Percentiles rank a stretch among this genome's conserved stretches.
These are phyloP conservation scores for Parathielavia hyrcaniae DNA, from an alignment of 495 filamentous ascomycete species.

Conservation along the genomic window DNA sequence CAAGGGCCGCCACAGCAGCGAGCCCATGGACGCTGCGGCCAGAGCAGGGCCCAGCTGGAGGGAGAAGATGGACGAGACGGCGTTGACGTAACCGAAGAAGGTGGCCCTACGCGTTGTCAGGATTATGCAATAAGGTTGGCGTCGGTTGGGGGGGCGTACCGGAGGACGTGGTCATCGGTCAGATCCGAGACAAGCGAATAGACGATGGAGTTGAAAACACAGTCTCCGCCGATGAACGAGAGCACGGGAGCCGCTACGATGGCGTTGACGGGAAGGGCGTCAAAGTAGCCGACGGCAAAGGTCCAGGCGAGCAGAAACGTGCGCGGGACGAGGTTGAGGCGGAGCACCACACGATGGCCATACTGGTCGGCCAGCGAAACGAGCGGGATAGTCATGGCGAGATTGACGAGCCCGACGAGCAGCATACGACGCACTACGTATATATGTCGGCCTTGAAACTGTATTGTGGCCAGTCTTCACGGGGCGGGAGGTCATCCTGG, in stretches of 20 bases:
- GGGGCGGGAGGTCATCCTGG: conserved; percentile 7
- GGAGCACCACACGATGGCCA: conserved; percentile 34
- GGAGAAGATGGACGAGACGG: conserved; percentile 37
- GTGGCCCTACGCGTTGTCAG: too few relatives aligned
- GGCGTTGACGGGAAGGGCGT: conserved; percentile 34
- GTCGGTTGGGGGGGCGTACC: conserved; percentile 25
- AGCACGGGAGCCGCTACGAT: conserved; percentile 34
- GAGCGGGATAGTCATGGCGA: conserved; percentile 44
- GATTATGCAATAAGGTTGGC: too few relatives aligned
- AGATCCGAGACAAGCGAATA: conserved; percentile 39
- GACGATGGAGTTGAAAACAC: conserved; percentile 43
- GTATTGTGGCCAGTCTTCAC: conserved; percentile 13
- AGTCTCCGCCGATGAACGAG: conserved; percentile 42
- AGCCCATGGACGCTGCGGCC: conserved; percentile 39
- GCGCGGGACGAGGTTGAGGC: conserved; percentile 38
- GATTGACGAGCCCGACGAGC: conserved; percentile 39
- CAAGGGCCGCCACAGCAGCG: conserved; percentile 37
- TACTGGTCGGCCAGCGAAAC: conserved; percentile 38
- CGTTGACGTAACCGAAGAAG: conserved; percentile 42
- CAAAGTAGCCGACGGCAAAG: conserved; percentile 37
- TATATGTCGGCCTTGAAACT: conserved; percentile 11
- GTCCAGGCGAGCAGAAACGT: conserved; percentile 39
- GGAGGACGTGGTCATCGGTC: conserved; percentile 35
- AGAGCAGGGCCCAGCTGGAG: conserved; percentile 39
- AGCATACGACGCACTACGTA: conserved; percentile 10